Percentiles rank a stretch among this genome's conserved stretches.
Evolutionary conservation across 805 yeast genomes (phyloP).

Genomic region (Saccharomycopsis fibuligera): DNA sequence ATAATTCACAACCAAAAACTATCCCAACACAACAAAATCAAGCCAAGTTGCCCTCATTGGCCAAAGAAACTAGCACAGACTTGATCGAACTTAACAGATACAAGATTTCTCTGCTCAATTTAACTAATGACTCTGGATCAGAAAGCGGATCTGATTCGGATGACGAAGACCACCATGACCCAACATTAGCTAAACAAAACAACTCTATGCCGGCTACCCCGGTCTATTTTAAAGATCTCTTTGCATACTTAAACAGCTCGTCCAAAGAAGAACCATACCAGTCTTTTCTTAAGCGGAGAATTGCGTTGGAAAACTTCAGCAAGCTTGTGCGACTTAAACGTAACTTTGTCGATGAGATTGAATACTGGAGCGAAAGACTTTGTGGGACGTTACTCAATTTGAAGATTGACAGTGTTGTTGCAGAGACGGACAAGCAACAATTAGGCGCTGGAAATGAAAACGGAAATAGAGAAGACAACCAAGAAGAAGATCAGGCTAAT

Average conservation of each 20-base stretch:
- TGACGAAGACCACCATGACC: constrained; percentile 20
- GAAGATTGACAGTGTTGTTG: constrained; percentile 11
- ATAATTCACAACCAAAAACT: too few relatives aligned
- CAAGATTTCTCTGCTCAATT: too few relatives aligned
- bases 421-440: background rate
- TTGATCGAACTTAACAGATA: too few relatives aligned
- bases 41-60: too few relatives aligned
- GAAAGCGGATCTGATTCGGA: constrained; percentile 10
- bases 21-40: too few relatives aligned
- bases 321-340: constrained; percentile 12
- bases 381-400: constrained; percentile 9
- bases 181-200: constrained; percentile 17
- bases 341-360: constrained; percentile 9
- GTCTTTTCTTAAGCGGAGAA: constrained; percentile 9
- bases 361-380: constrained; percentile 16
- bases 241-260: constrained; percentile 10
- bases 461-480: background rate
- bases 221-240: constrained; percentile 17
- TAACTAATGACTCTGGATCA: background rate
- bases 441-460: background rate
- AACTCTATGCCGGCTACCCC: constrained; percentile 17
- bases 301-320: constrained; percentile 13
- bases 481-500: background rate
- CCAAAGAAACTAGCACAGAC: too few relatives aligned
- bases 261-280: constrained; percentile 17